Percentiles rank a stretch among this genome's conserved stretches.
These are phyloP conservation scores for Pseudognaphalium luteoalbum DNA, from an alignment of 129 eudicot species.

Conservation along the genomic window DNA sequence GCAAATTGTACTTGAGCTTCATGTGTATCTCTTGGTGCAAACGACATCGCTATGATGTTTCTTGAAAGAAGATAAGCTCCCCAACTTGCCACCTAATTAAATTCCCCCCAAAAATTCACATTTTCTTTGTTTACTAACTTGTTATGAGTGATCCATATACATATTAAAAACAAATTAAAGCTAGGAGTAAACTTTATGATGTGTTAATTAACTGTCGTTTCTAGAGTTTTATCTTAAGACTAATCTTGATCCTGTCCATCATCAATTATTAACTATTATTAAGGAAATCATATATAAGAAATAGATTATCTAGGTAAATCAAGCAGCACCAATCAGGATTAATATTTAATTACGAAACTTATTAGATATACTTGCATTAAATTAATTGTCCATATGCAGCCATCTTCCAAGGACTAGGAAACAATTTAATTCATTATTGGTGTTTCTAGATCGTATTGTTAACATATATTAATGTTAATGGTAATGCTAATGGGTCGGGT, in stretches of 20 bases:
- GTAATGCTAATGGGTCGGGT: not conserved
- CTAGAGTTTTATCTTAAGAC: too few relatives aligned
- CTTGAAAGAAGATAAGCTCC: conserved; percentile 90
- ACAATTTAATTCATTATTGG: not conserved
- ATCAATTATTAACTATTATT: not conserved
- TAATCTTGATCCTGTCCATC: not conserved
- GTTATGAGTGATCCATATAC: not conserved
- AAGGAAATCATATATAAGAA: not conserved
- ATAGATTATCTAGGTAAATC: not conserved
- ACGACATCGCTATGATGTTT: conserved; percentile 74
- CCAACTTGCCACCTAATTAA: conserved; percentile 86
- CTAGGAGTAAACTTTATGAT: not conserved
- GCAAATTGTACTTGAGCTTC: conserved; percentile 96
- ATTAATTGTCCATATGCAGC: conserved; percentile 2
- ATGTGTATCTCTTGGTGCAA: conserved; percentile 94
- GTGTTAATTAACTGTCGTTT: not conserved
- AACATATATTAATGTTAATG: too few relatives aligned
- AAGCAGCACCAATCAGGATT: not conserved
- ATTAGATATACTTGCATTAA: not conserved
- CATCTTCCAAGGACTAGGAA: conserved; percentile 10
- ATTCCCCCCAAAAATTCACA: not conserved
- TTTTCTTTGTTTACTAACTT: not conserved
- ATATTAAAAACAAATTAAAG: not conserved
- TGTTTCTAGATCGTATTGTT: not conserved
- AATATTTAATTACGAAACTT: not conserved